Conservation (phyloP, 495 filamentous ascomycete genomes). For the Aspergillus funiculosus region DNA sequence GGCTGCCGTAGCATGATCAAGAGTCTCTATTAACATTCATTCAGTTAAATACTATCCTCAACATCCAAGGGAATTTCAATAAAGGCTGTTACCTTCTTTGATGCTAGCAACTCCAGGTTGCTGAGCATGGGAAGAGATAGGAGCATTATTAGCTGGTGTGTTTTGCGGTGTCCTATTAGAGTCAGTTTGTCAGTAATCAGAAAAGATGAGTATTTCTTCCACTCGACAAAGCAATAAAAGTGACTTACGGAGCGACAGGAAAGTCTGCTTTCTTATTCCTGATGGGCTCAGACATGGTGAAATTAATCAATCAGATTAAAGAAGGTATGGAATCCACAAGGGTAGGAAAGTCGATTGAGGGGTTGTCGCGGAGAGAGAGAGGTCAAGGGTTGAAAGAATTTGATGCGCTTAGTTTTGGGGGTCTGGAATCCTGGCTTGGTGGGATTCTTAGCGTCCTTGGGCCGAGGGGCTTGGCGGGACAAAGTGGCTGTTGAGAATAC, state of each 20-base stretch:
- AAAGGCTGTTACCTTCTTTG: conserved; percentile 75
- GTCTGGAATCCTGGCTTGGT: conserved; percentile 44
- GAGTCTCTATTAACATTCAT: conserved; percentile 58
- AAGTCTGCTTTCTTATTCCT: conserved; percentile 83
- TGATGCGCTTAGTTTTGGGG: conserved; percentile 39
- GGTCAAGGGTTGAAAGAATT: conserved; percentile 32
- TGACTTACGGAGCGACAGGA: conserved; percentile 73
- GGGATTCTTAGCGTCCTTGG: conserved; percentile 47
- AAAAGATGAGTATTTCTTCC: background rate
- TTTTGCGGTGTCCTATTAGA: conserved; percentile 82
- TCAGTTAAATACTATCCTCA: background rate
- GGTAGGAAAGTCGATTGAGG: conserved; percentile 17
- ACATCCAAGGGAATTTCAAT: conserved; percentile 15
- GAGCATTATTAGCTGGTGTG: conserved; percentile 87
- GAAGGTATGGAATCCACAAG: conserved; percentile 4
- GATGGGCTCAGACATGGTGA: conserved; percentile 82
- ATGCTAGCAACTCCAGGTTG: conserved; percentile 93
- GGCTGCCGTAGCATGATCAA: conserved; percentile 80
- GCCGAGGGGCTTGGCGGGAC: conserved; percentile 45
- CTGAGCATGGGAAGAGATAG: conserved; percentile 95
- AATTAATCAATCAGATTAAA: conserved; percentile 8
- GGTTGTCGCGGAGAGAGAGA: conserved; percentile 23
- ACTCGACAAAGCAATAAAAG: conserved; percentile 6
- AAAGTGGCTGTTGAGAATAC: conserved; percentile 37
- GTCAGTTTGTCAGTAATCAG: conserved; percentile 24